Conservation (phyloP, 202 grass and related monocot species). For the Thinopyrum obtusiflorum region DNA sequence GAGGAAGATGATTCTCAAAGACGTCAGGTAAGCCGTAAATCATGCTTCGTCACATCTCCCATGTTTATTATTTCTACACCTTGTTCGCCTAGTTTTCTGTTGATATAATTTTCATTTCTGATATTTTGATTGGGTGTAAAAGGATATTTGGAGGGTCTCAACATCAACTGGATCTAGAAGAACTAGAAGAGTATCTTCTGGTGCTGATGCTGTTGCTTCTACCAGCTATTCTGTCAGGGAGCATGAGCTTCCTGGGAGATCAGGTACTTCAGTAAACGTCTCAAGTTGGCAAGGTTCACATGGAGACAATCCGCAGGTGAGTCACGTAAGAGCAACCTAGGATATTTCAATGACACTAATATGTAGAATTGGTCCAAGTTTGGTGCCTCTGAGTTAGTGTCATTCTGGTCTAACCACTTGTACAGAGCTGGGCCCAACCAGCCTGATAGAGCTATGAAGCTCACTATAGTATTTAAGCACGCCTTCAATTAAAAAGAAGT, state of each 20-base stretch:
- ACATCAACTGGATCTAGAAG: slow-evolving; percentile 75
- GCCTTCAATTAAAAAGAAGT: not conserved
- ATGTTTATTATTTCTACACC: slow-evolving; percentile 6
- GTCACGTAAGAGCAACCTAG: slow-evolving; percentile 11
- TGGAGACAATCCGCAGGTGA: slow-evolving; percentile 67
- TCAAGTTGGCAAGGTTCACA: slow-evolving; percentile 54
- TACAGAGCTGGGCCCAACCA: not conserved
- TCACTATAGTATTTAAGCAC: not conserved
- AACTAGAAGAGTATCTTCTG: slow-evolving; percentile 65
- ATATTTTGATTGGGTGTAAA: slow-evolving; percentile 35
- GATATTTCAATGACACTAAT: slow-evolving; percentile 5
- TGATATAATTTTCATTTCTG: slow-evolving; percentile 29
- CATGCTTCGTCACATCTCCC: slow-evolving; percentile 13
- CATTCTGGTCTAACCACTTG: not conserved
- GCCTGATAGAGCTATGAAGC: slow-evolving; percentile 8
- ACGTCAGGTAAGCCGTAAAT: slow-evolving; percentile 63
- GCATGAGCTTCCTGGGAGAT: slow-evolving; percentile 59
- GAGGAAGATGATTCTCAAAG: slow-evolving; percentile 95
- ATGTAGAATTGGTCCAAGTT: not conserved
- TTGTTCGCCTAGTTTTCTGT: slow-evolving; percentile 14
- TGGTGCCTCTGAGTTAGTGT: slow-evolving; percentile 14
- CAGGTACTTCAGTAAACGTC: slow-evolving; percentile 46
- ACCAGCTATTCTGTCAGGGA: slow-evolving; percentile 66
- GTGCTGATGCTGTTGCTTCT: slow-evolving; percentile 61
- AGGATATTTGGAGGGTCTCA: slow-evolving; percentile 99